Base-by-base conservation (phyloP, 2,329 filamentous ascomycete genomes). In the Sclerotinia sclerotiorum region DNA sequence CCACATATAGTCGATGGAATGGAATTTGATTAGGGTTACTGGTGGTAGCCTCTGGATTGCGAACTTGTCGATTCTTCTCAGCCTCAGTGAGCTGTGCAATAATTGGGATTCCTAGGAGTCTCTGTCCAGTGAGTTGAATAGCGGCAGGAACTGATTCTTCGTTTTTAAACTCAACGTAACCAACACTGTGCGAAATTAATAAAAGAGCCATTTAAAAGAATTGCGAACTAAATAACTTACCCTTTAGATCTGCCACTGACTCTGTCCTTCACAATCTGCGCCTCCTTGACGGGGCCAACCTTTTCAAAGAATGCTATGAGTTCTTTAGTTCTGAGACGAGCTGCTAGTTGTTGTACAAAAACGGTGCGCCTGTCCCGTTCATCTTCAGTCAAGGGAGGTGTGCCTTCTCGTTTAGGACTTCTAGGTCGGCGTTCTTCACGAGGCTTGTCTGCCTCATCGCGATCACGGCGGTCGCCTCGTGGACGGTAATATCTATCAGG, bases 61-160 rank as follows among this genome's bases (percentile, higher is more conserved):
- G 93, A 72, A 93, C 93, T 84, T 97, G 94, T 75, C 95, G 93
- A 79, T 99, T 99, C 85, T 99, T 99, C 81, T 99, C 96, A 79
- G 95, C 96, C 85, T 99, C 95, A 76, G 95, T 98, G 79, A 97
- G 89, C 82, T 98, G 94, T 67, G 94, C 96, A 77, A 99, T 99
- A 79, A 99, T 96, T 69, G 95, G 95, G 74, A 99, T 97, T 85
- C 93, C 94, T 90, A 97, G 85, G 81, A 99, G 90, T 82, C 95
- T 97, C 84, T 98, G 94, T 82, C 95, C 95, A 80, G 95, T 99
- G 84, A 99, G 93, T 84, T 97, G 92, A 79, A 99, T 91, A 78
- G 96, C 95, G 82, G 91, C 89, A 77, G 90, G 85, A 76, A 99
- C 94, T 75, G 94, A 96, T 76, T 96, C 93, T 86, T 98, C 94